Base-by-base conservation (phyloP, 805 yeast genomes). In the Zygosaccharomyces bisporus region DNA sequence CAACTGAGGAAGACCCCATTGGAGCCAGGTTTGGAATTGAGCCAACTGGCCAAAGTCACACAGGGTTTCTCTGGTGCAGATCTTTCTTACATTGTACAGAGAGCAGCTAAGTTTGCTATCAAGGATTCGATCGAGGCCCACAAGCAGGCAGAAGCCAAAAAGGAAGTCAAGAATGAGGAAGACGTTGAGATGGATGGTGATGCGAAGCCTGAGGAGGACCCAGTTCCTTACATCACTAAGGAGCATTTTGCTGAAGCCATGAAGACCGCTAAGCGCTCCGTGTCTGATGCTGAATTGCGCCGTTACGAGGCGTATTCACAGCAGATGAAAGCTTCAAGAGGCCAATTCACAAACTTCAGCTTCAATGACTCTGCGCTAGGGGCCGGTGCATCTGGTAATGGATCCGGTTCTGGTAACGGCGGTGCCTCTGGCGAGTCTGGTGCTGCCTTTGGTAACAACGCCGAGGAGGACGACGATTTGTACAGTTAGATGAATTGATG, bases 1-100 rank as follows among this genome's bases (percentile, higher is more conserved):
- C 99, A 93, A 78, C 81, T 93, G 65, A 86, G 99, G 75, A 93
- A 93, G 74, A 86, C 99, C 35, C 99, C 99, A 59, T 77, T 93
- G 63, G 99, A 95, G 73, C 99, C 99, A 54, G 97, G 96, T 47
- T 76, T 93, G 61, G 91, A 88, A 57, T 77, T 93, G 63, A 68
- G 72, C 39, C 89, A 90, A 64, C 89, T 93, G 66, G 95, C 99
- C 47, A 86, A 83, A 71, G 82, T 86, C 52, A 89, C 99, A n/a
- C 80, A 84, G 58, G 99, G 99, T 18, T 93, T 93, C 79, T 86
- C 97, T 39, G 99, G 99, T 83, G 99, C 99, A 44, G 99, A 93
- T 76, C 80, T 93, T 72, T 81, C 86, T 32, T 93, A 90, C 73
- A 90, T 93, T 70, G 99, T 86, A 43, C 99, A 93, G 76, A 88